Evolutionary conservation across 352 stramenopile genomes (phyloP).

Genomic region (Phytophthora tubulina): DNA sequence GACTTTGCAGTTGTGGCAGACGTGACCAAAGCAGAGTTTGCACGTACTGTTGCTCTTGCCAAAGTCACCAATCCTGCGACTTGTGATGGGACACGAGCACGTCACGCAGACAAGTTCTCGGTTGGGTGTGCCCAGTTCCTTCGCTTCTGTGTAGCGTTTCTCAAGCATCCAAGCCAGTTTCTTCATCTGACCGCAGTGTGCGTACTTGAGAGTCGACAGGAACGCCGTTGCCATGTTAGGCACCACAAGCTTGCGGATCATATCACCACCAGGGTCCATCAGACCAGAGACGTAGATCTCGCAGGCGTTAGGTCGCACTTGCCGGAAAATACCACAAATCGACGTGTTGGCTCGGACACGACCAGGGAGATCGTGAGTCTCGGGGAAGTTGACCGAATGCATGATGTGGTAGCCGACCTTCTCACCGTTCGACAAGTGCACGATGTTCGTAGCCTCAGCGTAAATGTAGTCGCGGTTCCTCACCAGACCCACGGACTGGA

Average conservation of each 20-base stretch:
- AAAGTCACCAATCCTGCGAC: slow-evolving; percentile 35
- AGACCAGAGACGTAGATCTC: slow-evolving; percentile 51
- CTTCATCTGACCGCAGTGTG: slow-evolving; percentile 56
- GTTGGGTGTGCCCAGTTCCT: slow-evolving; percentile 41
- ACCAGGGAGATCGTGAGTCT: slow-evolving; percentile 44
- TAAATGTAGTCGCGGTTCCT: slow-evolving; percentile 62
- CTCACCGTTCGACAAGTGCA: slow-evolving; percentile 40
- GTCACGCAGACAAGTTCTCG: slow-evolving; percentile 43
- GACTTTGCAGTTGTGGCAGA: slow-evolving; percentile 49
- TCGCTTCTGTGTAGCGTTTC: slow-evolving; percentile 40
- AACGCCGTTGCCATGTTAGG: slow-evolving; percentile 43
- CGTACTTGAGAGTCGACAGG: slow-evolving; percentile 46
- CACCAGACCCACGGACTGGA: slow-evolving; percentile 44
- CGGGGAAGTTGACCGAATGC: slow-evolving; percentile 52
- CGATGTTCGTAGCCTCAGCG: slow-evolving; percentile 53
- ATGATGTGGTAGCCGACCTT: slow-evolving; percentile 53
- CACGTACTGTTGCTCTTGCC: slow-evolving; percentile 46
- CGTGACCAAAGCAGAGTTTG: slow-evolving; percentile 44
- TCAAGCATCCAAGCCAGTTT: slow-evolving; percentile 54
- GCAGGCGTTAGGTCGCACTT: slow-evolving; percentile 38
- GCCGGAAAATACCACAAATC: slow-evolving; percentile 49
- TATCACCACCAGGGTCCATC: slow-evolving; percentile 48
- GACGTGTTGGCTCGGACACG: slow-evolving; percentile 52
- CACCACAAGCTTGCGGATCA: slow-evolving; percentile 47
- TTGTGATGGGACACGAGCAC: slow-evolving; percentile 34